These are phyloP conservation scores for Brassica incana DNA, from an alignment of 345 rosid species.

Conservation along the genomic window DNA sequence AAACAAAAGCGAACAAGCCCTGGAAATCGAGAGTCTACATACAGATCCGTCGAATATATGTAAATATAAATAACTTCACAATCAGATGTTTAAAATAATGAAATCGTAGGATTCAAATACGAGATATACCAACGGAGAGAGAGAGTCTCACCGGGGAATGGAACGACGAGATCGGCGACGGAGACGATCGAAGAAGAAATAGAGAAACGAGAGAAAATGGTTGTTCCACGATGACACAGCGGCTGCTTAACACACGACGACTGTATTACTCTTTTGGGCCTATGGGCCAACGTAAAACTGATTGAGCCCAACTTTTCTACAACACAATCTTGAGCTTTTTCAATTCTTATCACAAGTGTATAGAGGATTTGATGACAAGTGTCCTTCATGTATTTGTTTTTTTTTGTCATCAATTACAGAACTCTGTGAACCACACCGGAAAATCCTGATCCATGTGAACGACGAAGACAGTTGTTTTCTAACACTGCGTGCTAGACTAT, in stretches of 20 bases:
- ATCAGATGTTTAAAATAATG: constrained; percentile 1
- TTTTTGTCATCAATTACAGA: no score
- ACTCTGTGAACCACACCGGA: no score
- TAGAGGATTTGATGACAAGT: no score
- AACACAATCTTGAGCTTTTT: background rate
- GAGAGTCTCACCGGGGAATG: constrained; percentile 34
- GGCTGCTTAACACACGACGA: constrained; percentile 40
- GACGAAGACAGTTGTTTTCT: no score
- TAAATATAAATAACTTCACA: background rate
- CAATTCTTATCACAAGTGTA: no score
- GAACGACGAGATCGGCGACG: constrained; percentile 36
- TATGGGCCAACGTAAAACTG: constrained; percentile 6
- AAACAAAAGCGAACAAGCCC: constrained; percentile 11
- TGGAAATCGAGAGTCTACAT: constrained; percentile 18
- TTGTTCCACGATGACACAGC: constrained; percentile 42
- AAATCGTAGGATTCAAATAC: constrained; percentile 9
- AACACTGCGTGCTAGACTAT: no score
- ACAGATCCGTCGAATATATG: constrained; percentile 31
- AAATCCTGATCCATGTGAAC: no score
- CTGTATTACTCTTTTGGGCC: constrained; percentile 19
- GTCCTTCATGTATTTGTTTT: no score
- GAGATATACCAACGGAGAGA: background rate
- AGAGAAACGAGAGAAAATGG: constrained; percentile 35
- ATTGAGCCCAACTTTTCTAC: background rate
- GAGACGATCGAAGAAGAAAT: constrained; percentile 30